Evolutionary conservation across 2,329 filamentous ascomycete species (phyloP), one percentile per base, ranked within the genome.

Genomic region (Talaromyces sp.): DNA sequence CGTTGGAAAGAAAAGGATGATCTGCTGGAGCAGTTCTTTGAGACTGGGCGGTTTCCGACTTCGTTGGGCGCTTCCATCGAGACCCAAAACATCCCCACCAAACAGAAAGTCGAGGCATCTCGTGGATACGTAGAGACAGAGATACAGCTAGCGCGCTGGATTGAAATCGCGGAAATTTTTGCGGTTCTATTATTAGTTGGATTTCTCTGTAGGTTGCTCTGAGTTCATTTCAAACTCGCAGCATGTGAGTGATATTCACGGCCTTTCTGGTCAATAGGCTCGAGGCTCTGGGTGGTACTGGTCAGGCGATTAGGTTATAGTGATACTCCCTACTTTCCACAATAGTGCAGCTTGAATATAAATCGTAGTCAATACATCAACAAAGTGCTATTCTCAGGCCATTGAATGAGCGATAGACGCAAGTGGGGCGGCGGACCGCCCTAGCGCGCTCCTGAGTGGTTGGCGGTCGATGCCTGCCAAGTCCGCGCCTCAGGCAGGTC

Each of bases 1-100:
- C 83, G 91, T 45, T 99, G 94, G 94, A 84, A 87, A 53, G 91
- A 96, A 70, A 99, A 99, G 72, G 93, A 99, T 66, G 84, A 85
- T 31, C 80, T 97, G 46, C 84, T 99, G 68, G 91, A 97, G 65
- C 83, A 91, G 63, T 97, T 91, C 70, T 77, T 87, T 57, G 80
- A 82, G 15, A 92, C 87, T 2, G 91, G 89, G 2, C 83, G 87
- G 19, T 96, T 97, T 67, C 94, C 94, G 0, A 80, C 85, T 3
- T 86, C 88, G 62, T 78, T 84, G 6, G 78, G 62, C 70, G 81
- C 68, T 73, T 79, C 67, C 73, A 78, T 70, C 68, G 77, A 78
- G 57, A 76, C 74, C 19, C 74, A 73, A 11, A 78, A 80, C 61
- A 67, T 59, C 45, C 61, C 65, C 13, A 54, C 25, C 2, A 63